Percentiles rank a stretch among this genome's conserved stretches.
phyloP scores from a whole-genome alignment of 768 basidiomycete species.

The Calvatia gigantea region DNA sequence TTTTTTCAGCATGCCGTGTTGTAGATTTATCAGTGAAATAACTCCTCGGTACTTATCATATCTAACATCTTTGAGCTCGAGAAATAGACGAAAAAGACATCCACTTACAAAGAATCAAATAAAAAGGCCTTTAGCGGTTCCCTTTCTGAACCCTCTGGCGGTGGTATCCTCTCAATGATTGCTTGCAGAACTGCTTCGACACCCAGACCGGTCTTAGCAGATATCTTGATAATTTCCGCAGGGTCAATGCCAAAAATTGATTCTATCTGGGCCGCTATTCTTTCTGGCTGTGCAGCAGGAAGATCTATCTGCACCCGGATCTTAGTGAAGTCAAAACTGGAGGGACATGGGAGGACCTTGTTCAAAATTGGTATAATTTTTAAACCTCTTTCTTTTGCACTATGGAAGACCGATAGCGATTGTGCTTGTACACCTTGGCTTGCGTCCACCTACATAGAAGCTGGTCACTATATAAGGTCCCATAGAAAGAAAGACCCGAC shows the following conservation, averaged over 20 bases:
- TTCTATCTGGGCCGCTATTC: conserved; percentile 77
- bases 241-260: conserved; percentile 80
- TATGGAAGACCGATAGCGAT: conserved; percentile 91
- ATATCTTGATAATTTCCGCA: conserved; percentile 71
- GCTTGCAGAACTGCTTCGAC: conserved; percentile 75
- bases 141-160: conserved; percentile 55
- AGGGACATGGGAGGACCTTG: conserved; percentile 51
- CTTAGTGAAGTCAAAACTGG: not conserved
- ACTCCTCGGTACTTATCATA: conserved; percentile 97
- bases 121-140: conserved; percentile 78
- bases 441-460: conserved; percentile 75
- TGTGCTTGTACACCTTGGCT: conserved; percentile 98
- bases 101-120: conserved; percentile 82
- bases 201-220: conserved; percentile 90
- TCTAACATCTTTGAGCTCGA: conserved; percentile 34
- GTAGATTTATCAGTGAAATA: conserved; percentile 83
- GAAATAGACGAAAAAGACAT: conserved; percentile 23
- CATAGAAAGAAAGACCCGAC: not conserved
- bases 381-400: conserved; percentile 76
- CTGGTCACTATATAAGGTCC: conserved; percentile 6
- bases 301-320: conserved; percentile 72
- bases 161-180: conserved; percentile 81
- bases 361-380: conserved; percentile 90
- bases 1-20: conserved; percentile 77
- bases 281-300: conserved; percentile 80